Conservation (phyloP, 345 rosid species). For the Trapa bicornis region DNA sequence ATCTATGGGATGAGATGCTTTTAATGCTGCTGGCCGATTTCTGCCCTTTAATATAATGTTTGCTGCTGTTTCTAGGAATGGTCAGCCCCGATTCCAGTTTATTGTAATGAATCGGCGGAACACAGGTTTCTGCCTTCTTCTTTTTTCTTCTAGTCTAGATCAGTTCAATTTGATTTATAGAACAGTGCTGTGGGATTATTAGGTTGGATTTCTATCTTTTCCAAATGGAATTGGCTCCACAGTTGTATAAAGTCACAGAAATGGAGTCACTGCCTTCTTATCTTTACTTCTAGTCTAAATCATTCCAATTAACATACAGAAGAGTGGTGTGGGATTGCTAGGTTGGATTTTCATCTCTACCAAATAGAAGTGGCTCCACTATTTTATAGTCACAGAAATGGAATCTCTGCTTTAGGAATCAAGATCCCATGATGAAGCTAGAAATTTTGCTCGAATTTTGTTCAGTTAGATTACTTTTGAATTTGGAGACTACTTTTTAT, state of each 20-base stretch:
- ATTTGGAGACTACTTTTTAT: too few species aligned
- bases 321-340: neutral
- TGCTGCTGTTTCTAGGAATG: slow-evolving; percentile 29
- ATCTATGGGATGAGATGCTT: neutral
- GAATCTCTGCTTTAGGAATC: too few species aligned
- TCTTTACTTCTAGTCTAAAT: neutral
- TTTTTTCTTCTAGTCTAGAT: neutral
- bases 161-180: neutral
- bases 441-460: too few species aligned
- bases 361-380: too few species aligned
- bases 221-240: too few species aligned
- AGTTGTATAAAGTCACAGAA: too few species aligned
- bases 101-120: slow-evolving; percentile 62
- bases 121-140: slow-evolving; percentile 28
- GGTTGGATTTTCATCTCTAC: too few species aligned
- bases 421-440: too few species aligned
- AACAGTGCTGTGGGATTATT: neutral
- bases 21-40: neutral
- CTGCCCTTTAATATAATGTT: neutral
- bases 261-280: neutral
- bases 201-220: too few species aligned
- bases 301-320: neutral
- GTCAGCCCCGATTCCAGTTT: slow-evolving; percentile 66
- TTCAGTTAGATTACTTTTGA: too few species aligned
- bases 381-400: too few species aligned